Percentiles rank a stretch among this genome's conserved stretches.
phyloP scores from a whole-genome alignment of 371 early-diverging fungal genomes.

The Mucor circinelloides region DNA sequence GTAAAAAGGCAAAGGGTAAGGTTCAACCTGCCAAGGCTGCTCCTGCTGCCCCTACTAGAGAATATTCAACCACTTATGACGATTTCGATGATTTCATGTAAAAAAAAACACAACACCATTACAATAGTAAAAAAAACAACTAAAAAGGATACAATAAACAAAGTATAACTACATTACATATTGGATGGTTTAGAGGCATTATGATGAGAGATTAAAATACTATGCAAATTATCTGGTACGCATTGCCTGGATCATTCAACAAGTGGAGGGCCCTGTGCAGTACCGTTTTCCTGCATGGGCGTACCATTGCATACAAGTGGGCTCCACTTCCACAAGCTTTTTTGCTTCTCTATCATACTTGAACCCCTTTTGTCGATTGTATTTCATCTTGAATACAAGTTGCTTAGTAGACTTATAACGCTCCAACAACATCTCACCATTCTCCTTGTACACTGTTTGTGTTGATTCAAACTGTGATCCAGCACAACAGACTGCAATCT shows the following conservation, averaged over 20 bases:
- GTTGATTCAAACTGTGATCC: neutral
- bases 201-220: neutral
- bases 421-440: neutral
- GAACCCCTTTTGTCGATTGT: neutral
- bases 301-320: neutral
- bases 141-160: neutral
- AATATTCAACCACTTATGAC: conserved; percentile 58
- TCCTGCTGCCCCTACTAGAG: conserved; percentile 40
- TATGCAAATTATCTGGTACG: neutral
- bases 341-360: neutral
- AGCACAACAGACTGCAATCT: neutral
- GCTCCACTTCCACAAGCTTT: neutral
- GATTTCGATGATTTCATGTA: conserved; percentile 88
- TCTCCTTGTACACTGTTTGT: neutral
- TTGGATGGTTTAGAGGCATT: neutral
- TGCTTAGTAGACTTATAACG: neutral
- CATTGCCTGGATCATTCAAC: no score
- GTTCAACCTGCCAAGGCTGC: conserved; percentile 53
- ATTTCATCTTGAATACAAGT: neutral
- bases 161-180: neutral
- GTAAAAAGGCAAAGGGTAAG: conserved; percentile 69
- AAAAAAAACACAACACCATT: conserved; percentile 8
- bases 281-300: neutral
- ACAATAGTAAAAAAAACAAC: neutral
- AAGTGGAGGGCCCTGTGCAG: neutral